Base-by-base conservation (phyloP, 2,329 filamentous ascomycete genomes). In the Verticillium klebahnii region DNA sequence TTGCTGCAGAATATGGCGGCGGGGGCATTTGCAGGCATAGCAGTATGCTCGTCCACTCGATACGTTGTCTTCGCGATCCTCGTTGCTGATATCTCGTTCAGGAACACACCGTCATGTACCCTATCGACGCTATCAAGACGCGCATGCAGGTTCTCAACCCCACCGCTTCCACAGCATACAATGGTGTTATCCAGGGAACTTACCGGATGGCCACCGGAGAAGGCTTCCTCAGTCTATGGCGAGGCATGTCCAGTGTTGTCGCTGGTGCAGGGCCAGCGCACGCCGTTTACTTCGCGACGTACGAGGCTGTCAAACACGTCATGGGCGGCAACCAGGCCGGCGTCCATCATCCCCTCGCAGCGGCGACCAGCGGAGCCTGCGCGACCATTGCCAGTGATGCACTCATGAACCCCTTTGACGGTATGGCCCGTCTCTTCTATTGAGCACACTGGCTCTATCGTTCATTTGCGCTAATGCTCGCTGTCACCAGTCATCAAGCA, bases 91-190 rank as follows among this genome's bases (percentile, higher is more conserved):
- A 60, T 31, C 39, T 31, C 31, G 25, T 64, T 59, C 69, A 97
- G 93, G 94, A 98, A 80, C 94, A 98, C 78, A 96, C 94, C 63
- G 93, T 97, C 71, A 98, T 99, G 95, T 99, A 99, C 74, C 95
- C 95, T 23, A 91, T 99, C 73, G 95, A 99, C 80, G 87, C 96
- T 69, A 90, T 99, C 74, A 99, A 99, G 95, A 99, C 95, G 55
- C 91, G 95, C 75, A 97, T 98, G 93, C 95, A 99, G 82, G 89
- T 99, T 70, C 81, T 98, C 75, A 93, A 93, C 74, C 91, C 94
- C 19, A 89, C 87, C 39, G 86, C 90, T 29, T 88, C 89, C 62
- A 89, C 91, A 37, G 88, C 94, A 67, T 96, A 97, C 78, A 91
- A 89, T 65, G 93, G 95, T 65, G 89, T 99, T 71, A 89, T 95